Base-by-base conservation (phyloP, 176 grass and related monocot species). In the Saccharum spontaneum region DNA sequence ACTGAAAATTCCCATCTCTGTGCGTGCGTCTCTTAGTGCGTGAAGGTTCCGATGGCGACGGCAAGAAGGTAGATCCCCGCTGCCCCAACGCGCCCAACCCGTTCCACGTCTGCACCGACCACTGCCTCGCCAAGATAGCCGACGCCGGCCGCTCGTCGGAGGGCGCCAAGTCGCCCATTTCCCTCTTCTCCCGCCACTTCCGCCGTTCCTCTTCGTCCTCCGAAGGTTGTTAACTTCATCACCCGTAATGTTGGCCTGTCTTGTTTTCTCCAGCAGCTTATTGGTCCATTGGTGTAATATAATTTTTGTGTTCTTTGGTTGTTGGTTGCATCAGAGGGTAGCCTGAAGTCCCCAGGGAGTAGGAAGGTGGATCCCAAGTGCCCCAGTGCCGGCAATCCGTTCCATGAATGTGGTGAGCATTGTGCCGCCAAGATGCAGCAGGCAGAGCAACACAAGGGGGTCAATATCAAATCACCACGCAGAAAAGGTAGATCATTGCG, bases 31-130 rank as follows among this genome's bases (percentile, higher is more conserved):
- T 61, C 26, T 33, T 81, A 96, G 94, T 93, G 39, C 73, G 90
- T 17, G 89, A 95, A 65, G 87, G 88, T 54, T 45, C 71, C 14
- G 75, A 88, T 24, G 91, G 50, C 22, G 83, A 68, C 6, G 80
- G 79, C 31, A 92, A 86, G 73, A 92, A 91, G 82, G 97, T 96
- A 66, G 93, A 94, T 46, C 90, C 90, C 4, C 89, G 80, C 34
- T 99, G 97, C 85, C 88, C 83, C 39, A 96, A 94, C 89, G 88
- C 90, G 15, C 8, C 88, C 43, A 99, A 99, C 76, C 93, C 91
- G 2, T 99, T 88, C 83, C 97, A 99, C 70, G 80, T 90, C 28
- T 99, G 97, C 67, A 86, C 88, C 10, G 86, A 96, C 8, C 67
- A 90, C 70, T 99, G 97, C 90, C 46, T 65, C 10, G 36, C 78